Evolutionary conservation across 352 stramenopile genomes (phyloP).

Genomic region (Pythium myriotylum): DNA sequence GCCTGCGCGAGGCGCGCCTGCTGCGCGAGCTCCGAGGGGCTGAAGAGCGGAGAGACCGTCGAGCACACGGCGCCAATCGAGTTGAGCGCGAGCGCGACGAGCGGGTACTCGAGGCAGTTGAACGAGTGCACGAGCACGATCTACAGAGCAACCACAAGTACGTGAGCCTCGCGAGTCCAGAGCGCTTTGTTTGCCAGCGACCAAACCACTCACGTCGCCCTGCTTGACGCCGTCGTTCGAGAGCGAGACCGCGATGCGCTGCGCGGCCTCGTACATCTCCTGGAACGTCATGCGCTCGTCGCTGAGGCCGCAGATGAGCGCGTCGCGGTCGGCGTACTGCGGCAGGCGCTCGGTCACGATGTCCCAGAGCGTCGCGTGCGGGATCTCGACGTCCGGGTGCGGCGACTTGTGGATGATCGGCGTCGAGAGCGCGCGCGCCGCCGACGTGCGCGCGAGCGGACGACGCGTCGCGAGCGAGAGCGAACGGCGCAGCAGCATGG

Average conservation of each 20-base stretch:
- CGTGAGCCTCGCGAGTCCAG: too few species aligned
- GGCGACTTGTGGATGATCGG: conserved; percentile 36
- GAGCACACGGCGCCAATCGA: conserved; percentile 59
- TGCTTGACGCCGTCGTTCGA: conserved; percentile 46
- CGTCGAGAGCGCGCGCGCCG: conserved; percentile 18
- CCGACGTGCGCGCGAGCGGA: conserved; percentile 11
- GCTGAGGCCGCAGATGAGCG: conserved; percentile 59
- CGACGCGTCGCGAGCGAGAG: conserved; percentile 9
- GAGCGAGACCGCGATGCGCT: conserved; percentile 47
- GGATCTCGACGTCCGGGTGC: conserved; percentile 48
- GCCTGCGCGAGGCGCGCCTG: conserved; percentile 44
- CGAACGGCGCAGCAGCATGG: conserved; percentile 10
- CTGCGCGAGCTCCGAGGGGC: conserved; percentile 44
- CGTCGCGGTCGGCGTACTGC: conserved; percentile 39
- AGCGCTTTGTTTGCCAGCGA: too few species aligned
- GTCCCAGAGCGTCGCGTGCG: conserved; percentile 51
- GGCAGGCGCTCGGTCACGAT: conserved; percentile 40
- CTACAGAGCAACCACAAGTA: conserved; percentile 17
- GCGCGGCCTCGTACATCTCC: conserved; percentile 40
- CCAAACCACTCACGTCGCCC: conserved; percentile 34
- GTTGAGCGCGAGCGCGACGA: conserved; percentile 47
- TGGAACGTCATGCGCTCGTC: conserved; percentile 51
- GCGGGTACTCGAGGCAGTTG: conserved; percentile 71
- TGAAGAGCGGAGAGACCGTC: conserved; percentile 56
- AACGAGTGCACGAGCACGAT: conserved; percentile 61